Evolutionary conservation across 1,284 basidiomycete species (phyloP).

Genomic region (Fomitopsis betulina): DNA sequence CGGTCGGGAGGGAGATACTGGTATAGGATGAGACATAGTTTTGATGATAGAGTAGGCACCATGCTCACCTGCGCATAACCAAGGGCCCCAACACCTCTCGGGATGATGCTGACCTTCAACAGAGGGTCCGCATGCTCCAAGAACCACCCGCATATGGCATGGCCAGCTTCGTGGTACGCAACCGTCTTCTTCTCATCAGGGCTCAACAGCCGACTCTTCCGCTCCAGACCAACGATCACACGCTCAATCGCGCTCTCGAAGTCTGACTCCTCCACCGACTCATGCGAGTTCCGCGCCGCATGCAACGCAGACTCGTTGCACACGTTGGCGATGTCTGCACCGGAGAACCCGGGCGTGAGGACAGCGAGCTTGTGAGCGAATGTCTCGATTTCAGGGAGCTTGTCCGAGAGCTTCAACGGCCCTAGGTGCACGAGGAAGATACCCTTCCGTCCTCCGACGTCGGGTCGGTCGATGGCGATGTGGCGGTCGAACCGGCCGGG

Average conservation of each 20-base stretch:
- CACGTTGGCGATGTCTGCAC: slow-evolving; percentile 98
- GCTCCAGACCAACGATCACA: slow-evolving; percentile 95
- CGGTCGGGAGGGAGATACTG: slow-evolving; percentile 95
- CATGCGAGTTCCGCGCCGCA: slow-evolving; percentile 83
- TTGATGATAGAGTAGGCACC: background rate
- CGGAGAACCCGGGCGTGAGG: slow-evolving; percentile 96
- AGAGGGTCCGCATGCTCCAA: slow-evolving; percentile 95
- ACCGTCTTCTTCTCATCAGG: slow-evolving; percentile 98
- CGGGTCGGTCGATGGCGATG: slow-evolving; percentile 93
- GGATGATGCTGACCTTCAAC: slow-evolving; percentile 98
- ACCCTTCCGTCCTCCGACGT: slow-evolving; percentile 89
- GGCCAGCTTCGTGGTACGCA: slow-evolving; percentile 98
- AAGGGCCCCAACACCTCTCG: slow-evolving; percentile 91
- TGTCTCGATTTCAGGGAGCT: slow-evolving; percentile 52
- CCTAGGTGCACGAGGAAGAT: slow-evolving; percentile 94
- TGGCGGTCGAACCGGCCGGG: slow-evolving; percentile 98
- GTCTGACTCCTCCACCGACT: slow-evolving; percentile 79
- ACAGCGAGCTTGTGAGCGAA: slow-evolving; percentile 93
- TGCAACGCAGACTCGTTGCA: slow-evolving; percentile 98
- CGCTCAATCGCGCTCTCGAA: slow-evolving; percentile 98
- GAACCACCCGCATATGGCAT: slow-evolving; percentile 98
- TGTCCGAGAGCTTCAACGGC: slow-evolving; percentile 71
- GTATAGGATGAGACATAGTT: slow-evolving; percentile 3
- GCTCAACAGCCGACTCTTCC: slow-evolving; percentile 91
- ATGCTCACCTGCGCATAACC: slow-evolving; percentile 86